Evolutionary conservation across 257 asterid genomes (phyloP).

Genomic region (Solanum virginianum): DNA sequence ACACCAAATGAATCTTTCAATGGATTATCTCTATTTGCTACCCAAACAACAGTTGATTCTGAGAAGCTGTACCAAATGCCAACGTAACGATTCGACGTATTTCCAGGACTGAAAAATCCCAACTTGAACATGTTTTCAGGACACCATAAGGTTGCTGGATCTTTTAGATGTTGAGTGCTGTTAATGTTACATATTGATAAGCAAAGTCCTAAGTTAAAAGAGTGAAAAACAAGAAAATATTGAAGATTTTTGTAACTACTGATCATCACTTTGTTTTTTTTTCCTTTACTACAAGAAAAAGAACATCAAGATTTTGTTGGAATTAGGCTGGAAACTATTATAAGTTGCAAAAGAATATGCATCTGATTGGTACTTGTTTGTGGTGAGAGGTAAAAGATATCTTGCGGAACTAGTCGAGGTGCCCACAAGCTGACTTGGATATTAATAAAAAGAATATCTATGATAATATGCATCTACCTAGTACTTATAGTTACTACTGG

Average conservation of each 20-base stretch:
- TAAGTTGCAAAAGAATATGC: not conserved
- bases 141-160: constrained; percentile 15
- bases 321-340: not conserved
- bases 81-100: constrained; percentile 22
- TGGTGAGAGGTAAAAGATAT: no score
- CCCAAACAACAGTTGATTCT: constrained; percentile 4
- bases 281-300: not conserved
- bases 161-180: not conserved
- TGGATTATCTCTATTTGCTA: not conserved
- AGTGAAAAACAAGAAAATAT: not conserved
- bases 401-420: no score
- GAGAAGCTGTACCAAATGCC: constrained; percentile 21
- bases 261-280: not conserved
- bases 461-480: no score
- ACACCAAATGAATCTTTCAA: not conserved
- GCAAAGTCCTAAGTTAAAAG: not conserved
- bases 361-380: no score
- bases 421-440: no score
- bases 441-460: no score
- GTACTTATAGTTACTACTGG: no score
- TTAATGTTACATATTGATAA: constrained; percentile 19
- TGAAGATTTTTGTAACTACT: not conserved
- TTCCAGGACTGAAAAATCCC: constrained; percentile 30
- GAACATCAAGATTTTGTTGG: not conserved
- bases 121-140: constrained; percentile 1